Percentiles rank a stretch among this genome's conserved stretches.
Evolutionary conservation across 306 rosid genomes (phyloP).

Genomic region (Comarum palustre): DNA sequence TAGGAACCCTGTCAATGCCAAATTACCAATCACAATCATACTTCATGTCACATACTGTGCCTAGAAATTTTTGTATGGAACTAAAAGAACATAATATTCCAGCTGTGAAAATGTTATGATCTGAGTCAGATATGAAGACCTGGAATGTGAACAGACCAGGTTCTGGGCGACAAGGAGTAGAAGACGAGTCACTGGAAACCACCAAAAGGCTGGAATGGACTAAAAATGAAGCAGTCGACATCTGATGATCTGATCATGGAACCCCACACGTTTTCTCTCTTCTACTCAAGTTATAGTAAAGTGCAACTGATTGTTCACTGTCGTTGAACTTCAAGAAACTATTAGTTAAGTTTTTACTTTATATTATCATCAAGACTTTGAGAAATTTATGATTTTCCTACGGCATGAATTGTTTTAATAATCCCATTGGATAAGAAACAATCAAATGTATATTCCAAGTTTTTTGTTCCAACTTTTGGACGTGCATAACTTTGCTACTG

Average conservation of each 20-base stretch:
- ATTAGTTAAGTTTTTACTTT: background rate
- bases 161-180: background rate
- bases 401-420: background rate
- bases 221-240: background rate
- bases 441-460: conserved; percentile 14
- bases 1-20: background rate
- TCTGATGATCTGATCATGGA: background rate
- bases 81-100: background rate
- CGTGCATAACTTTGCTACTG: conserved; percentile 3
- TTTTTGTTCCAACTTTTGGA: conserved; percentile 27
- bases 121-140: background rate
- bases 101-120: background rate
- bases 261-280: conserved; percentile 32
- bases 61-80: background rate
- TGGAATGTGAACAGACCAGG: background rate
- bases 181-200: background rate
- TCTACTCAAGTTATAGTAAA: conserved; percentile 9
- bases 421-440: too few species aligned
- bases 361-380: background rate
- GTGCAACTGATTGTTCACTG: background rate
- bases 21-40: background rate
- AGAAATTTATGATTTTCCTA: background rate
- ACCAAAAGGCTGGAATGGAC: background rate
- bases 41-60: background rate
- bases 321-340: background rate